A percentile compares a stretch with the other conserved stretches of the same genome.
Evolutionary conservation across 2,329 filamentous ascomycete species (phyloP).

Genomic region (Cercospora zeae-maydis): DNA sequence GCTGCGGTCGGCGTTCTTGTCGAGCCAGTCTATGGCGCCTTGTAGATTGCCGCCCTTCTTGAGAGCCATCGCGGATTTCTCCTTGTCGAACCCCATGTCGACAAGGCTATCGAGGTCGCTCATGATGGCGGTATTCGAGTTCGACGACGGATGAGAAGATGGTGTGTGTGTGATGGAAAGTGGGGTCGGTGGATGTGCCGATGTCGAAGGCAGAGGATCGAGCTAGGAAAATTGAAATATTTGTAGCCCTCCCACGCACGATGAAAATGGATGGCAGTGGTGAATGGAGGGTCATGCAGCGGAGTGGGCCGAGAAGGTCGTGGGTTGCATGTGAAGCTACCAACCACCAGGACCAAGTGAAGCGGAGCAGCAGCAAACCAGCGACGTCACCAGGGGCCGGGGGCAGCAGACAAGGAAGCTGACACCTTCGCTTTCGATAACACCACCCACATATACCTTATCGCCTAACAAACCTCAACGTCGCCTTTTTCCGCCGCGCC

Average conservation of each 20-base stretch:
- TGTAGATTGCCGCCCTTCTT: constrained; percentile 76
- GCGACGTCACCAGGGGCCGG: background rate
- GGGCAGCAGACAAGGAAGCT: background rate
- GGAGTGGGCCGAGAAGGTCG: background rate
- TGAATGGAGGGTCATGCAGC: background rate
- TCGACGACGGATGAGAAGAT: constrained; percentile 14
- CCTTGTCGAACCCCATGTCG: constrained; percentile 75
- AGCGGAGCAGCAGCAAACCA: background rate
- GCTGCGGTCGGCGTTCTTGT: constrained; percentile 82
- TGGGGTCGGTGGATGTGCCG: background rate
- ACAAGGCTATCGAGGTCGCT: constrained; percentile 59
- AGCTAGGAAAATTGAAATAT: background rate
- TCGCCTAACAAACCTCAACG: background rate
- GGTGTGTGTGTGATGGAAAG: background rate
- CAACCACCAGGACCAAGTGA: background rate
- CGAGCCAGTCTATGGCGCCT: constrained; percentile 90
- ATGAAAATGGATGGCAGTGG: background rate
- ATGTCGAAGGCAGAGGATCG: background rate
- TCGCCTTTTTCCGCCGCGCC: background rate
- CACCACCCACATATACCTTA: background rate
- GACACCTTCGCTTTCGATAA: background rate
- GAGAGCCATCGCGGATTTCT: constrained; percentile 76
- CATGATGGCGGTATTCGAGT: constrained; percentile 35
- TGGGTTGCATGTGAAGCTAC: background rate
- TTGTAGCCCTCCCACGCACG: background rate